Conservation (phyloP, 257 asterid genomes). For the Ocimum tenuiflorum region DNA sequence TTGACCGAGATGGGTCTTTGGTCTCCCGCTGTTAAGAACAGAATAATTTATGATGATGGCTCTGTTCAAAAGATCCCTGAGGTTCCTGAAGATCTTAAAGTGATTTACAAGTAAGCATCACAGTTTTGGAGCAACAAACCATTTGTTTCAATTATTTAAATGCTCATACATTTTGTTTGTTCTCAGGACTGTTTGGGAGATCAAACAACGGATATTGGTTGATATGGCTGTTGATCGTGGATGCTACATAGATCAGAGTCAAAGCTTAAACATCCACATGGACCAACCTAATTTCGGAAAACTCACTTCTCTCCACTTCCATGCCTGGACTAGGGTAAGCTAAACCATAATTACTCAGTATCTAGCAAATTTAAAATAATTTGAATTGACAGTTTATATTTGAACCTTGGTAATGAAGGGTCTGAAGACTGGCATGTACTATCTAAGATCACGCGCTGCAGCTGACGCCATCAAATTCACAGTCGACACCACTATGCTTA, state of each 20-base stretch:
- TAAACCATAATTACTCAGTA: neutral
- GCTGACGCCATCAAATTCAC: slow-evolving; percentile 95
- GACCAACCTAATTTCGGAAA: slow-evolving; percentile 81
- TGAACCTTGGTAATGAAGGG: slow-evolving; percentile 40
- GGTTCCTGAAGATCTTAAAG: slow-evolving; percentile 63
- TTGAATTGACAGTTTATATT: neutral
- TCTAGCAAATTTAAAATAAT: neutral
- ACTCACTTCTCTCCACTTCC: slow-evolving; percentile 84
- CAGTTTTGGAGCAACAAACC: neutral
- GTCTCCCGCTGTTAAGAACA: slow-evolving; percentile 76
- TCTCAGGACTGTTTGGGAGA: slow-evolving; percentile 93
- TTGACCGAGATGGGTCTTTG: slow-evolving; percentile 91
- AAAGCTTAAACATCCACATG: slow-evolving; percentile 93
- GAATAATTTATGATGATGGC: slow-evolving; percentile 78
- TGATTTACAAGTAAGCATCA: slow-evolving; percentile 68
- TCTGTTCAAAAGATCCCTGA: slow-evolving; percentile 80
- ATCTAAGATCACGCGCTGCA: slow-evolving; percentile 83
- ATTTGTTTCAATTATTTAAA: neutral
- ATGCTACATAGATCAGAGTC: slow-evolving; percentile 91
- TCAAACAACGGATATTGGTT: slow-evolving; percentile 68
- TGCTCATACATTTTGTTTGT: slow-evolving; percentile 14
- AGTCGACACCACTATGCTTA: slow-evolving; percentile 67
- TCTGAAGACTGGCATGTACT: slow-evolving; percentile 94
- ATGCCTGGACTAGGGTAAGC: slow-evolving; percentile 80
- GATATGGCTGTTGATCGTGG: slow-evolving; percentile 99